Evolutionary conservation across 352 stramenopile species (phyloP), one percentile per base, ranked within the genome.

Genomic region (Phytophthora capsici): DNA sequence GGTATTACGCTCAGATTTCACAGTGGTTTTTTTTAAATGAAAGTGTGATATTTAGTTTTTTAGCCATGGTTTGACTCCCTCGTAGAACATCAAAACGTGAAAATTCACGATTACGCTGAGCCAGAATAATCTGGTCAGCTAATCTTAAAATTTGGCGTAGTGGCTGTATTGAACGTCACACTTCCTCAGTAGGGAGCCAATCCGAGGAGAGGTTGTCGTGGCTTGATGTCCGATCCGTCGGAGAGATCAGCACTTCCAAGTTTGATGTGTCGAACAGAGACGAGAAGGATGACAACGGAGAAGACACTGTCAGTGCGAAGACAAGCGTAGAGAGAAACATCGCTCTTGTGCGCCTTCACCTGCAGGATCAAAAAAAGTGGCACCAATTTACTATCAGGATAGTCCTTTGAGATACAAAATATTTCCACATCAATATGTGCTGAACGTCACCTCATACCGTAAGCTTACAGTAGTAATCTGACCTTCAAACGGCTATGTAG

Each of bases 171-270:
- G n/a, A n/a, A n/a, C n/a, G n/a, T n/a, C n/a, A n/a, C n/a, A n/a
- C n/a, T 8, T 73, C 36, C 12, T 75, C 64, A 0, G 53, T 82
- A 4, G 89, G 62, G 52, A 90, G 88, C 82, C 82, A 90, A n/a
- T 74, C 66, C 60, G 9, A 89, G 57, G 16, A 73, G 30, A 12
- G 82, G 82, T 37, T 90, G 82, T 17, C 51, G 41, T 2, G 41
- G 43, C 6, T 56, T 63, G 8, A 68, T 57, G 44, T 63, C 60
- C 7, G 60, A 46, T 2, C 60, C 60, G 32, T 68, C 60, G 1
- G 60, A 63, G 7, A 63, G 51, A 17, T 67, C 59, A 8, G 19
- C 49, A 25, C 48, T 51, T 1, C 41, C 12, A 25, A n/a, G n/a
- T n/a, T n/a, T 7, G 22, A 53, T 9, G 26, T 1, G 38, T 51